Evolutionary conservation across 1,284 basidiomycete species (phyloP).

Genomic region (Mycena citricolor): DNA sequence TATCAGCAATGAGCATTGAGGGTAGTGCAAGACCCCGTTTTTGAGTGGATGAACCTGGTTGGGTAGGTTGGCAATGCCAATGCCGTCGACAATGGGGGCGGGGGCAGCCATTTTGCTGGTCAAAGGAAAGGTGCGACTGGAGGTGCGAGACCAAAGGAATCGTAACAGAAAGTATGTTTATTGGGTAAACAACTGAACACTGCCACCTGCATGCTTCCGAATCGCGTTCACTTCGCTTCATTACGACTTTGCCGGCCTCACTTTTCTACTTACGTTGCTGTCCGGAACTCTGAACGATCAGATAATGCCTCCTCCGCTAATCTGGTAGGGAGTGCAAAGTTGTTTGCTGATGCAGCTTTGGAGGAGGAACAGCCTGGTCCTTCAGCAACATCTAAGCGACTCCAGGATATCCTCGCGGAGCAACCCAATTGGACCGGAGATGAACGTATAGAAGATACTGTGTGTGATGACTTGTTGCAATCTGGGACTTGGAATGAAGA

Average conservation of each 20-base stretch:
- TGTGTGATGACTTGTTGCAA: too few relatives aligned
- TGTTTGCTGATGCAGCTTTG: constrained; percentile 66
- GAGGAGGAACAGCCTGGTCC: constrained; percentile 45
- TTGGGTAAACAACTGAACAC: background rate
- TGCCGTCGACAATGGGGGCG: constrained; percentile 57
- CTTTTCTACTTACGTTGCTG: constrained; percentile 8
- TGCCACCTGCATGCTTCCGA: background rate
- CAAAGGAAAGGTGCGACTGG: constrained; percentile 5
- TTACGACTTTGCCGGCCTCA: constrained; percentile 1
- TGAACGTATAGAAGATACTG: constrained; percentile 65
- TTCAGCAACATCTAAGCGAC: too few relatives aligned
- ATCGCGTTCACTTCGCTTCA: background rate
- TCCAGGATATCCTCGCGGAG: constrained; percentile 43
- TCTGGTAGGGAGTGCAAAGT: constrained; percentile 55
- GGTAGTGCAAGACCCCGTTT: constrained; percentile 10
- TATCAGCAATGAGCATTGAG: constrained; percentile 37
- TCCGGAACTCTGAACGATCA: background rate
- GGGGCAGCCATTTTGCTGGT: constrained; percentile 18
- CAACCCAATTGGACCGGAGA: constrained; percentile 76
- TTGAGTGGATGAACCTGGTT: constrained; percentile 79
- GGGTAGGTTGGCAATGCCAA: constrained; percentile 92
- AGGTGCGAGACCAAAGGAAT: too few relatives aligned
- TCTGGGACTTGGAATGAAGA: background rate
- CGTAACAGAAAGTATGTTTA: constrained; percentile 2
- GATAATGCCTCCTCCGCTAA: background rate